Percentiles rank a stretch among this genome's conserved stretches.
Conservation (phyloP, 768 basidiomycete species). For the Vararia minispora region DNA sequence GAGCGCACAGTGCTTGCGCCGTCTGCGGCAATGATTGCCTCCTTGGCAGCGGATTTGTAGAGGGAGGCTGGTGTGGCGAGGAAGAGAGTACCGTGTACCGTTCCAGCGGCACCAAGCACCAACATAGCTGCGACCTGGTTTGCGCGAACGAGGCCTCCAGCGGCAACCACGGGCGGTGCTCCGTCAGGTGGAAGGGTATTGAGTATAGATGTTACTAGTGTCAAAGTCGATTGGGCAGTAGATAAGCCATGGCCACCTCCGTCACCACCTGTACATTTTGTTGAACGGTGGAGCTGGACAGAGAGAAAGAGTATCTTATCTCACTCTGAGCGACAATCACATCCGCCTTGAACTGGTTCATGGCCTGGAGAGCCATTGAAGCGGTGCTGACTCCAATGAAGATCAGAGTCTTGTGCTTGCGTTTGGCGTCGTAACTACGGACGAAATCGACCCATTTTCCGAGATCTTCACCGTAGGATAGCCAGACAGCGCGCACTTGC, state of each 20-base stretch:
- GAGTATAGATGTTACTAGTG: constrained; percentile 46
- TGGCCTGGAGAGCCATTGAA: constrained; percentile 46
- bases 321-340: constrained; percentile 71
- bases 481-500: constrained; percentile 58
- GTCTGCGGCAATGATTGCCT: constrained; percentile 19
- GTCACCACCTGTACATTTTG: constrained; percentile 46
- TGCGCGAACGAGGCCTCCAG: constrained; percentile 63
- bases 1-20: constrained; percentile 21
- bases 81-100: constrained; percentile 67
- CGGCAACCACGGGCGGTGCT: constrained; percentile 51
- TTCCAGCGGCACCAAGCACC: constrained; percentile 56
- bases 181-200: constrained; percentile 26
- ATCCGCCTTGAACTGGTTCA: constrained; percentile 61
- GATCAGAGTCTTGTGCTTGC: constrained; percentile 35
- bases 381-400: constrained; percentile 57
- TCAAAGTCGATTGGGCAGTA: constrained; percentile 46
- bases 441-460: constrained; percentile 50
- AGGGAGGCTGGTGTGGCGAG: constrained; percentile 52
- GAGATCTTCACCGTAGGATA: constrained; percentile 55
- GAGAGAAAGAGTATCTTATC: constrained; percentile 6
- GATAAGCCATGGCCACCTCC: constrained; percentile 67
- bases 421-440: constrained; percentile 39
- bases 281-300: background rate
- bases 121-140: constrained; percentile 55
- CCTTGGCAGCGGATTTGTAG: constrained; percentile 23